Base-by-base conservation (phyloP, 2,329 filamentous ascomycete genomes). In the Xylariaceae sp. region DNA sequence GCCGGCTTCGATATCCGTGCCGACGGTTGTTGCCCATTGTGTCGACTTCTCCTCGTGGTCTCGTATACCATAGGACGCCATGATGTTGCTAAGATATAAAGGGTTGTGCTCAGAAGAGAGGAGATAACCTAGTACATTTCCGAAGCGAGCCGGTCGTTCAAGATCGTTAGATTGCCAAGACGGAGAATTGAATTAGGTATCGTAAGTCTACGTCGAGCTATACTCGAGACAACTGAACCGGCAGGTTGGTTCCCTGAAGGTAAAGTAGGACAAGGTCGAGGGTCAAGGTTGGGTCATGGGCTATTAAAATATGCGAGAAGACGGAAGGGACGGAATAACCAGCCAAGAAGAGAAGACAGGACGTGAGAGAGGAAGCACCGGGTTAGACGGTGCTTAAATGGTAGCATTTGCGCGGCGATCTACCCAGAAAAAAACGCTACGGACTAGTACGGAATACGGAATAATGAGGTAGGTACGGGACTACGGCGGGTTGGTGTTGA, bases 1-100 rank as follows among this genome's bases (percentile, higher is more conserved):
- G 10, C 66, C 66, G 17, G 58, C 49, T 39, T 69, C 69, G 15
- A 64, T 58, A 53, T 65, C 63, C 2, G 60, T 58, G n/a, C 51
- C 62, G 11, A 57, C 34, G 15, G 53, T 53, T 15, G 53, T 53
- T 15, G 64, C 62, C 53, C 63, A 64, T 18, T 57, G 60, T 17
- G 55, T 58, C 42, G 57, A 57, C 45, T 52, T 62, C 7, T 67
- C 66, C 13, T 56, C 45, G 15, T 60, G 60, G 51, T 60, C 53
- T 45, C 61, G 61, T 11, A 23, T 53, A n/a, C 52, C 59, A 9
- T 60, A 51, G 34, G 55, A 18, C 45, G 59, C 30, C 68, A 67
- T 69, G 13, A 59, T 51, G 9, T 23, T 47, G 15, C 15, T 8
- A 7, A 49, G 52, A 44, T 3, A 15, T 17, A 23, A 3, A 8